These are phyloP conservation scores for Malus sieversii DNA, from an alignment of 306 rosid species.

Conservation along the genomic window DNA sequence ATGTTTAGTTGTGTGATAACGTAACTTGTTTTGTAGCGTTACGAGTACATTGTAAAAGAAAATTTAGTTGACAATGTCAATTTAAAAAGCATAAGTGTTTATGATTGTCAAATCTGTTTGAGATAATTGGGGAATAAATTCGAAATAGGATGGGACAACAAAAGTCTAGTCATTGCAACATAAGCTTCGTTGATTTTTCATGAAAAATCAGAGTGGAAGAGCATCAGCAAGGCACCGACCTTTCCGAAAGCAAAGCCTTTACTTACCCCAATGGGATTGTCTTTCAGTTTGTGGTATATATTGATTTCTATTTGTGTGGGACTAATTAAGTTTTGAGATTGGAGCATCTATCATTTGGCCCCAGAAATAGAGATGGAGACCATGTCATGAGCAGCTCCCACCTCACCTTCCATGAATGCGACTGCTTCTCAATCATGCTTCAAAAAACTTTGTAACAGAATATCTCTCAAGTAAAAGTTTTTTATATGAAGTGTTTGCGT, in stretches of 20 bases:
- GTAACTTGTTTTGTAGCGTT: too few relatives aligned
- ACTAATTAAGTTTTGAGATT: neutral
- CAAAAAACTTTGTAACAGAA: neutral
- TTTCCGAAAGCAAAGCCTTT: conserved; percentile 23
- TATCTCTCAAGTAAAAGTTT: neutral
- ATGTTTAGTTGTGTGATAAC: too few relatives aligned
- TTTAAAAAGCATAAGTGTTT: neutral
- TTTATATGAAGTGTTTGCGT: neutral
- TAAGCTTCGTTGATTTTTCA: conserved; percentile 16
- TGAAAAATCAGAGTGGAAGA: neutral
- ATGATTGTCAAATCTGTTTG: neutral
- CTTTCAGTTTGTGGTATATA: conserved; percentile 1
- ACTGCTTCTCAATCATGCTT: neutral
- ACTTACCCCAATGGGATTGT: conserved; percentile 22
- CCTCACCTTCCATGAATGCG: conserved; percentile 3
- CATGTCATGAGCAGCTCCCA: neutral
- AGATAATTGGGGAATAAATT: neutral
- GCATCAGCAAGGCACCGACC: conserved; percentile 26
- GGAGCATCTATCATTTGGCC: neutral
- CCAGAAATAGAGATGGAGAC: neutral
- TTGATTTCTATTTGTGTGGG: neutral
- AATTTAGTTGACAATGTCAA: neutral
- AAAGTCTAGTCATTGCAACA: conserved; percentile 34
- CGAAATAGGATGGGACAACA: conserved; percentile 28
- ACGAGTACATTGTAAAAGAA: too few relatives aligned